Evolutionary conservation across 2,329 filamentous ascomycete genomes (phyloP).

Genomic region (Ophiostoma sp.): DNA sequence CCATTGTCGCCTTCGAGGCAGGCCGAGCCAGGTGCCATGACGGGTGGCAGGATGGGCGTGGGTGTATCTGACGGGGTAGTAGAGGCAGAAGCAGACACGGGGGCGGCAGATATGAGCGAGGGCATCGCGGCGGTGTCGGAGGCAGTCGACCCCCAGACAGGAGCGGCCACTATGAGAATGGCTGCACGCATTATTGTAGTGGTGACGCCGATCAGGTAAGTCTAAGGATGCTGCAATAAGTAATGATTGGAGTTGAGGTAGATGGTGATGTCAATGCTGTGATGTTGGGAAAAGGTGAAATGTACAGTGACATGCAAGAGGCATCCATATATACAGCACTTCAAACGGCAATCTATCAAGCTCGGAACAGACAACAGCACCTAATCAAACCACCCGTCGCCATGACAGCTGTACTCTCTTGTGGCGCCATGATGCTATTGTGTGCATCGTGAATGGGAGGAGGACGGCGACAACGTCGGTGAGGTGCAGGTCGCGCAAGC

Average conservation of each 20-base stretch:
- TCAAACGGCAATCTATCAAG: neutral
- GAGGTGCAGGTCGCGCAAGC: constrained; percentile 4
- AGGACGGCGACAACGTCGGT: neutral
- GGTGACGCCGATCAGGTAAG: neutral
- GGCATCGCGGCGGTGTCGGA: neutral
- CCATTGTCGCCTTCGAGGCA: constrained; percentile 43
- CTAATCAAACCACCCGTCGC: neutral
- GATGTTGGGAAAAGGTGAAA: neutral
- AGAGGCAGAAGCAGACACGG: neutral
- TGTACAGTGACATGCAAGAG: too few species aligned
- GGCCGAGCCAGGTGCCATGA: constrained; percentile 32
- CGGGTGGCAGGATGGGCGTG: neutral
- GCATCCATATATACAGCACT: neutral
- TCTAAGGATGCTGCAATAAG: too few species aligned
- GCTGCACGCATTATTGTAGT: neutral
- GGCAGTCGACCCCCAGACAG: neutral
- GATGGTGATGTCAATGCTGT: too few species aligned
- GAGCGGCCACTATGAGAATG: neutral
- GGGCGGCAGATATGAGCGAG: neutral
- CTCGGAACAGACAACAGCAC: neutral
- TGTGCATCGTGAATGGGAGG: constrained; percentile 13
- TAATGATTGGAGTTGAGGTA: too few species aligned
- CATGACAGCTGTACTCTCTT: neutral
- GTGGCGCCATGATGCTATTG: constrained; percentile 6
- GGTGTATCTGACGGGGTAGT: neutral